These are phyloP conservation scores for Coniferiporia sulphurascens DNA, from an alignment of 1,284 basidiomycete species.

Conservation along the genomic window DNA sequence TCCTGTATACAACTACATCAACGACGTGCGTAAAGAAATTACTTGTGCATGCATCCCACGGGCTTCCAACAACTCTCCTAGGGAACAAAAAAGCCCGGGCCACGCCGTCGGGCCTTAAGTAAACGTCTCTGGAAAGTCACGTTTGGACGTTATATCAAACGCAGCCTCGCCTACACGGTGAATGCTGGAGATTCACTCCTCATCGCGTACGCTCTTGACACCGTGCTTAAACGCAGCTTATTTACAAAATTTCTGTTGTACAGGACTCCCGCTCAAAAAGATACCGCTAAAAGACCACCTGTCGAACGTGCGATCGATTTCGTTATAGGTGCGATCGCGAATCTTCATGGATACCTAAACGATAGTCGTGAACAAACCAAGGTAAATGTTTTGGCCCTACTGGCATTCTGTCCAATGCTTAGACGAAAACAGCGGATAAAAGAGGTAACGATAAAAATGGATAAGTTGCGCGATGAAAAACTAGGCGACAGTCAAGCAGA, in stretches of 20 bases:
- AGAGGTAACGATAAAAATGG: not conserved
- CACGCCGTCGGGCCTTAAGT: not conserved
- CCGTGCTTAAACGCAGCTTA: not conserved
- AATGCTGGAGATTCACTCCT: slow-evolving; percentile 11
- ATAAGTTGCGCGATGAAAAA: slow-evolving; percentile 4
- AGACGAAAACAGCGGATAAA: not conserved
- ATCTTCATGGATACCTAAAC: not conserved
- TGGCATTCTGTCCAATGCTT: not conserved
- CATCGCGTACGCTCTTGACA: not conserved
- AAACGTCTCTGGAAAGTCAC: not conserved
- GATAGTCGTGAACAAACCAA: not conserved
- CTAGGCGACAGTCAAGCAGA: slow-evolving; percentile 5
- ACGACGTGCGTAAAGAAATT: not conserved
- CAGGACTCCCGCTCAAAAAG: slow-evolving; percentile 6
- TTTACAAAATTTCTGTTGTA: not conserved
- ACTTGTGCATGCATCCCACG: not conserved
- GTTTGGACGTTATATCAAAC: slow-evolving; percentile 1
- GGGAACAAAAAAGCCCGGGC: slow-evolving; percentile 2
- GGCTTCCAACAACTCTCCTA: not conserved
- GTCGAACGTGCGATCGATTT: slow-evolving; percentile 7
- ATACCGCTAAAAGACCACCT: not conserved
- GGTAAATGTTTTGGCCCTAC: not conserved
- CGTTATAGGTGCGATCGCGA: not conserved
- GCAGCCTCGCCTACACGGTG: slow-evolving; percentile 8
- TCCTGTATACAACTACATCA: slow-evolving; percentile 1